A percentile compares a stretch with the other conserved stretches of the same genome.
phyloP scores from a whole-genome alignment of 306 rosid species.

The Corylus americana region DNA sequence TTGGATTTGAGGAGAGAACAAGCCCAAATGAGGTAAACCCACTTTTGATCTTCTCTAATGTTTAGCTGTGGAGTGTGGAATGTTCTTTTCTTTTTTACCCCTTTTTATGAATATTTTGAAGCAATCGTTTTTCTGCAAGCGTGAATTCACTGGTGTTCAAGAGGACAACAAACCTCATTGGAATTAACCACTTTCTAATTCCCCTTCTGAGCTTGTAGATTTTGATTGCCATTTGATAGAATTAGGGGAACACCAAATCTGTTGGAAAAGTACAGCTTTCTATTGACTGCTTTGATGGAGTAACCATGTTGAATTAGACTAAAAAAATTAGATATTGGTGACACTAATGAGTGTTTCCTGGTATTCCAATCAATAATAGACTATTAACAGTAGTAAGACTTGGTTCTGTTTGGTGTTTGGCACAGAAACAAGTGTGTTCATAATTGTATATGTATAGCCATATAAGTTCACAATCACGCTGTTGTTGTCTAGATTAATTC shows the following conservation, averaged over 20 bases:
- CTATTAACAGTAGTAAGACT: not conserved
- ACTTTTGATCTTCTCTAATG: slow-evolving; percentile 19
- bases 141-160: not conserved
- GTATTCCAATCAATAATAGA: not conserved
- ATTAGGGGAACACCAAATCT: not conserved
- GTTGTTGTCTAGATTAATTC: not conserved
- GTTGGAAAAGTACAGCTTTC: not conserved
- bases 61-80: slow-evolving; percentile 12
- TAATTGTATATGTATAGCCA: not conserved
- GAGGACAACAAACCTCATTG: not conserved
- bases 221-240: not conserved
- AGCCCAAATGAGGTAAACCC: slow-evolving; percentile 66
- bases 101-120: not conserved
- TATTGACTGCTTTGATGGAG: not conserved
- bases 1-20: slow-evolving; percentile 61
- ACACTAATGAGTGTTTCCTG: not conserved
- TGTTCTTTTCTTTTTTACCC: not conserved
- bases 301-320: not conserved
- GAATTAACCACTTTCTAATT: not conserved
- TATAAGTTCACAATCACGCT: not conserved
- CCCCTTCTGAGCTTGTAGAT: not conserved
- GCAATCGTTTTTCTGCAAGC: not conserved
- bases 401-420: not conserved
- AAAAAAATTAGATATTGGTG: not conserved
- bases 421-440: not conserved